Percentiles rank a stretch among this genome's conserved stretches.
Conservation (phyloP, 1,139 yeast species). For the Candida buenavistaensis region DNA sequence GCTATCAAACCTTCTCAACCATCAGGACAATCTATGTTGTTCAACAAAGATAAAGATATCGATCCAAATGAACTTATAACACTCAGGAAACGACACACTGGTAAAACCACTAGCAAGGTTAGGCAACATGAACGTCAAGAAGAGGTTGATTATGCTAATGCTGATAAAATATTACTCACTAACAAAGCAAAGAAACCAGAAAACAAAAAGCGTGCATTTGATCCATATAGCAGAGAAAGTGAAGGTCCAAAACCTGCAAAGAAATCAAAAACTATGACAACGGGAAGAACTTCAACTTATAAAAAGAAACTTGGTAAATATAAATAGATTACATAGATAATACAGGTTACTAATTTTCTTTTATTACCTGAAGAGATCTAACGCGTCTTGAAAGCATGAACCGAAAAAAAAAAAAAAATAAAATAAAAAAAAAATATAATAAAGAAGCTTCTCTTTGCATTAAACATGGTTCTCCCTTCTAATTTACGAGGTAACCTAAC, state of each 20-base stretch:
- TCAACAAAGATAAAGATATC: slow-evolving; percentile 15
- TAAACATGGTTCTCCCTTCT: slow-evolving; percentile 63
- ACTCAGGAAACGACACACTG: slow-evolving; percentile 35
- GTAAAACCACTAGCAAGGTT: slow-evolving; percentile 9
- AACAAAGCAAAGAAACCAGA: slow-evolving; percentile 21
- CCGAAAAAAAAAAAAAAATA: background rate
- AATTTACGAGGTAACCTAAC: slow-evolving; percentile 57
- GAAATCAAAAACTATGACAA: slow-evolving; percentile 36
- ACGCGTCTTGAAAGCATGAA: too few relatives aligned
- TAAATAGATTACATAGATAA: slow-evolving; percentile 4
- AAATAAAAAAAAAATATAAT: slow-evolving; percentile 1
- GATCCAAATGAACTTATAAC: slow-evolving; percentile 58
- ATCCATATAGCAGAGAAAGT: slow-evolving; percentile 54
- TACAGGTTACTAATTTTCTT: too few relatives aligned
- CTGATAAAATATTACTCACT: slow-evolving; percentile 47
- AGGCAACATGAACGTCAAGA: slow-evolving; percentile 17
- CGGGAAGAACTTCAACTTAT: slow-evolving; percentile 53
- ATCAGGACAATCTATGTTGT: slow-evolving; percentile 8
- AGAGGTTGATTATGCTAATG: slow-evolving; percentile 47
- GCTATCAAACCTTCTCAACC: slow-evolving; percentile 1
- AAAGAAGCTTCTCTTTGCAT: too few relatives aligned
- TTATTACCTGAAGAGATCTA: too few relatives aligned
- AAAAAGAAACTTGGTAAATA: slow-evolving; percentile 22
- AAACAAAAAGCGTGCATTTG: slow-evolving; percentile 52
- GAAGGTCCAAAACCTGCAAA: slow-evolving; percentile 55